Conservation (phyloP, 2,329 filamentous ascomycete species). For the Mollisia scopiformis region DNA sequence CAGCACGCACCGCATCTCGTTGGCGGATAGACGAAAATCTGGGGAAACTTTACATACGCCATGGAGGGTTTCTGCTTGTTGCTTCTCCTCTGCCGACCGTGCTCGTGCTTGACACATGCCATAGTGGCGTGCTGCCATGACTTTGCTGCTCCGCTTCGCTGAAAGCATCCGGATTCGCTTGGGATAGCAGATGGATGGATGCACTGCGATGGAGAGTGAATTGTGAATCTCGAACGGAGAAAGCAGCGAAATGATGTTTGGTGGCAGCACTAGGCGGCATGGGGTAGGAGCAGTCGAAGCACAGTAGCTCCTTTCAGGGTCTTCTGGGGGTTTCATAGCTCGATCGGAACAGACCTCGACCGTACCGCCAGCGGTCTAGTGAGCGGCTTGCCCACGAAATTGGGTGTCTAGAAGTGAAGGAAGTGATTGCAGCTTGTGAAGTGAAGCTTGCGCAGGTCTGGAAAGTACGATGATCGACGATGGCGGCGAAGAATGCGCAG, state of each 20-base stretch:
- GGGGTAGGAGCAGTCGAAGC: neutral
- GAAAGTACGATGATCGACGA: neutral
- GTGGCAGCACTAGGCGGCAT: neutral
- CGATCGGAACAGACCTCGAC: neutral
- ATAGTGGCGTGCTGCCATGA: neutral
- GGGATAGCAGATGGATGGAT: neutral
- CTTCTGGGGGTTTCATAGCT: neutral
- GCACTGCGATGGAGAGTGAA: neutral
- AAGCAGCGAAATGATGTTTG: neutral
- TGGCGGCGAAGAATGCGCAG: neutral
- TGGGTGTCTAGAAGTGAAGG: no score
- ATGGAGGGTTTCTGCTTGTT: no score
- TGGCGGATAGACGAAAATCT: conserved; percentile 18
- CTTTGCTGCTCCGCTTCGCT: neutral
- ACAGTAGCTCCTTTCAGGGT: neutral
- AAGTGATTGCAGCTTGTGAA: no score
- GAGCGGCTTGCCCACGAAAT: no score
- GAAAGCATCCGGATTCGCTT: neutral
- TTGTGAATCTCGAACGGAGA: neutral
- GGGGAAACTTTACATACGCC: conserved; percentile 17
- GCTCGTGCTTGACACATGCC: no score
- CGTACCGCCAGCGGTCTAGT: no score
- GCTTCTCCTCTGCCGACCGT: no score
- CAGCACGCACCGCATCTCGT: conserved; percentile 3
- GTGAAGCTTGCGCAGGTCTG: neutral